Evolutionary conservation across 2,329 filamentous ascomycete genomes (phyloP).

Genomic region (Harringtonia aguacate): DNA sequence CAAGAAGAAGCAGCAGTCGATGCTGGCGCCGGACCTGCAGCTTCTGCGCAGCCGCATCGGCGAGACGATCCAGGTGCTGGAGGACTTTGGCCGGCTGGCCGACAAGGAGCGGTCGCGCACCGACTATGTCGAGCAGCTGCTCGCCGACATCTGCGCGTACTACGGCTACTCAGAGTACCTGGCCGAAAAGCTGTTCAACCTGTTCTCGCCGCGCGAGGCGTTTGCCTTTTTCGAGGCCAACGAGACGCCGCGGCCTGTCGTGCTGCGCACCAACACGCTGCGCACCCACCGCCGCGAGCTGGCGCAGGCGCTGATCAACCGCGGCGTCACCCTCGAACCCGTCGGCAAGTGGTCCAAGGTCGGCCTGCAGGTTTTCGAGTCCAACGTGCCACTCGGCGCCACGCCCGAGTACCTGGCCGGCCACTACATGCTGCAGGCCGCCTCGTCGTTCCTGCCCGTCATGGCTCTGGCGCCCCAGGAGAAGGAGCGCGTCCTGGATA

Average conservation of each 20-base stretch:
- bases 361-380: constrained; percentile 92
- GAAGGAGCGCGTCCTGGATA: constrained; percentile 80
- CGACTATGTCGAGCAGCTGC: constrained; percentile 77
- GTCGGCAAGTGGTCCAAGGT: constrained; percentile 99
- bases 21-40: constrained; percentile 81
- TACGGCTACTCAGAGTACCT: constrained; percentile 93
- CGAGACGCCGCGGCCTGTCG: constrained; percentile 81
- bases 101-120: constrained; percentile 72
- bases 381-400: constrained; percentile 72
- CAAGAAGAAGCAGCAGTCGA: constrained; percentile 46
- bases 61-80: constrained; percentile 83
- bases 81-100: constrained; percentile 73
- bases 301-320: constrained; percentile 88
- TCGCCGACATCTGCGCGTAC: constrained; percentile 91
- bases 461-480: constrained; percentile 96
- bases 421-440: constrained; percentile 95
- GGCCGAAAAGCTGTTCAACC: constrained; percentile 88
- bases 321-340: constrained; percentile 89
- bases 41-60: constrained; percentile 81
- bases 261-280: constrained; percentile 94
- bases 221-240: constrained; percentile 99
- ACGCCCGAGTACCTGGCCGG: constrained; percentile 96
- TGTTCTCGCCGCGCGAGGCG: constrained; percentile 87
- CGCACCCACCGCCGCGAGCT: constrained; percentile 68
- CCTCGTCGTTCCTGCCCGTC: constrained; percentile 91